phyloP scores from a whole-genome alignment of 352 stramenopile species.

The Pythium volutum region DNA sequence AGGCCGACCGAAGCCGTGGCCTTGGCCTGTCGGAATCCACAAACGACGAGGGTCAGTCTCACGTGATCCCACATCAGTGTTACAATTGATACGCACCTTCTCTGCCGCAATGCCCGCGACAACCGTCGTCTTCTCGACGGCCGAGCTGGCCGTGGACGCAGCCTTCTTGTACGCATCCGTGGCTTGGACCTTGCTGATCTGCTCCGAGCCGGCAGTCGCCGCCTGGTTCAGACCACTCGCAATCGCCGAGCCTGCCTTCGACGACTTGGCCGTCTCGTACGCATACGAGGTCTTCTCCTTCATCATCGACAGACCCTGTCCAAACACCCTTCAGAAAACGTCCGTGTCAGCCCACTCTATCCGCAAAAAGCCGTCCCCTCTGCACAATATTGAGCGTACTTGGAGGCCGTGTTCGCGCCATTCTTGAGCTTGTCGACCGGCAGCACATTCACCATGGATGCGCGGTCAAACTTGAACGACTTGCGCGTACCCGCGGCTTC shows the following conservation, averaged over 20 bases:
- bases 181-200: constrained; percentile 79
- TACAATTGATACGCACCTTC: constrained; percentile 48
- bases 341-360: background rate
- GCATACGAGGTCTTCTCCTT: constrained; percentile 74
- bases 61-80: too few species aligned
- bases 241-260: constrained; percentile 68
- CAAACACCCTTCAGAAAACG: constrained; percentile 45
- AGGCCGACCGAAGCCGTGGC: constrained; percentile 58
- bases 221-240: constrained; percentile 60
- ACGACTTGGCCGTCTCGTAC: constrained; percentile 74
- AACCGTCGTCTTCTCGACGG: constrained; percentile 57
- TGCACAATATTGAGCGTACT: constrained; percentile 33
- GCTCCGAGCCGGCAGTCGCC: constrained; percentile 60
- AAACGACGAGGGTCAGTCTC: too few species aligned
- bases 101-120: constrained; percentile 68
- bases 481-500: constrained; percentile 33
- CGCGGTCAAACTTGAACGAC: constrained; percentile 39
- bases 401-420: constrained; percentile 69
- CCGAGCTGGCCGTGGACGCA: constrained; percentile 49
- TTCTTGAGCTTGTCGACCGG: constrained; percentile 90
- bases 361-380: background rate
- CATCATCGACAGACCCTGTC: constrained; percentile 59
- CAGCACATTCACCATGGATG: constrained; percentile 75
- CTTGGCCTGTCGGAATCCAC: constrained; percentile 49
- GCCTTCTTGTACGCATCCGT: constrained; percentile 86